phyloP scores from a whole-genome alignment of 257 asterid species.

The Buddleja alternifolia region DNA sequence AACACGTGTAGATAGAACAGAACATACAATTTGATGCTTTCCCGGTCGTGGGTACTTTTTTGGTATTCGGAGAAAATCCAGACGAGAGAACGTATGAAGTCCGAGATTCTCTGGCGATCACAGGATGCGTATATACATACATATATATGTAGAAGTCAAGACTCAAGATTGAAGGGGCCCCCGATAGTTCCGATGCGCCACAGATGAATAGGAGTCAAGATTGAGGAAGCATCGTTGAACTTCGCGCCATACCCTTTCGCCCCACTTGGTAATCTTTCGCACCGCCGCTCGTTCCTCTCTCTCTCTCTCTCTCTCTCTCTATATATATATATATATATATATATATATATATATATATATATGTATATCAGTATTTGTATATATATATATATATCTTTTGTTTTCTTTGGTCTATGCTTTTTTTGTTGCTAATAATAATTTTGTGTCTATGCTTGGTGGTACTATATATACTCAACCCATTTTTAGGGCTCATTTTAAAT shows the following conservation, averaged over 20 bases:
- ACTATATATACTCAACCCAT: too few species aligned
- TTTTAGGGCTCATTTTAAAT: too few species aligned
- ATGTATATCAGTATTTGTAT: too few species aligned
- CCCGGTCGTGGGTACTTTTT: neutral
- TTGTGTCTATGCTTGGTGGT: too few species aligned
- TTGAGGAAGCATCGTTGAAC: slow-evolving; percentile 38
- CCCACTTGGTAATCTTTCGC: slow-evolving; percentile 12
- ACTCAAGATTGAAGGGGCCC: slow-evolving; percentile 12
- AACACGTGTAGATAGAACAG: neutral
- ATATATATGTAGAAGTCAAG: neutral
- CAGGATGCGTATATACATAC: slow-evolving; percentile 3
- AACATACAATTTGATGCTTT: slow-evolving; percentile 21
- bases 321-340: too few species aligned
- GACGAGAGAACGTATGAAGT: too few species aligned
- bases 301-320: neutral
- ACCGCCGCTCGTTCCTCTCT: slow-evolving; percentile 25
- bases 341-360: too few species aligned
- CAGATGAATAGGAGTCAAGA: slow-evolving; percentile 34
- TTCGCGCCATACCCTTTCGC: slow-evolving; percentile 48
- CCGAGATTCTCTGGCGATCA: slow-evolving; percentile 19
- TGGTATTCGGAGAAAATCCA: neutral
- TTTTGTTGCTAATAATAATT: too few species aligned
- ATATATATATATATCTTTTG: too few species aligned
- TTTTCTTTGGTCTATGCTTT: neutral
- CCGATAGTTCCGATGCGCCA: slow-evolving; percentile 43